Base-by-base conservation (phyloP, 2,329 filamentous ascomycete species). In the Fusarium circinatum region DNA sequence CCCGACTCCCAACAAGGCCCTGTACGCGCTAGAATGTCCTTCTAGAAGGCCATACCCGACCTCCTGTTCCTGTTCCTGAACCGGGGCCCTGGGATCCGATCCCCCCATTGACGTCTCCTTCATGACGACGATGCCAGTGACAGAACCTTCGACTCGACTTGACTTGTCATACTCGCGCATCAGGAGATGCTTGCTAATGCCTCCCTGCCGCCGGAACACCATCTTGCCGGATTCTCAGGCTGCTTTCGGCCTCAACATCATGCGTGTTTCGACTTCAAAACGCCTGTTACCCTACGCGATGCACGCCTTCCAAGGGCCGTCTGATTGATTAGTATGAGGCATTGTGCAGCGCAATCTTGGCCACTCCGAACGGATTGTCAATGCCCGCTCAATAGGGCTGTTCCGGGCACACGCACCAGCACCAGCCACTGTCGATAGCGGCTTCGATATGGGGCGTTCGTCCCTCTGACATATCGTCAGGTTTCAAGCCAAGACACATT, bases 1-100 rank as follows among this genome's bases (percentile, higher is more conserved):
- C 56, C 45, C 51, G 48, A 42, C 72, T 65, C 75, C 58, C 48
- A 51, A 68, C 54, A 59, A 62, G 56, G 71, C 70, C 75, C 73
- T 70, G 74, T 56, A 69, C 67, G 38, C 76, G 76, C 76, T 78
- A 78, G 76, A 78, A 78, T 69, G 71, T 67, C 66, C 73, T 78
- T 78, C 76, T 78, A 78, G 76, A 78, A 78, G 74, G 65, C 44
- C 71, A 62, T 74, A 73, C 68, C 70, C 65, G 61, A 74, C 76
- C 76, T 68, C 63, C 60, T 65, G 63, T 55, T 59, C 52, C 36
- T 66, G 63, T 66, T 75, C 75, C 75, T 77, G 62, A 59, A 69
- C 76, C 71, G 45, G 76, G 75, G 69, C 59, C 71, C 67, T 75
- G 70, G 76, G 64, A 68, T 71, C 63, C 69, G 69, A 74, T 77